phyloP scores from a whole-genome alignment of 169 alveolate species.

The Miamiensis avidus region DNA sequence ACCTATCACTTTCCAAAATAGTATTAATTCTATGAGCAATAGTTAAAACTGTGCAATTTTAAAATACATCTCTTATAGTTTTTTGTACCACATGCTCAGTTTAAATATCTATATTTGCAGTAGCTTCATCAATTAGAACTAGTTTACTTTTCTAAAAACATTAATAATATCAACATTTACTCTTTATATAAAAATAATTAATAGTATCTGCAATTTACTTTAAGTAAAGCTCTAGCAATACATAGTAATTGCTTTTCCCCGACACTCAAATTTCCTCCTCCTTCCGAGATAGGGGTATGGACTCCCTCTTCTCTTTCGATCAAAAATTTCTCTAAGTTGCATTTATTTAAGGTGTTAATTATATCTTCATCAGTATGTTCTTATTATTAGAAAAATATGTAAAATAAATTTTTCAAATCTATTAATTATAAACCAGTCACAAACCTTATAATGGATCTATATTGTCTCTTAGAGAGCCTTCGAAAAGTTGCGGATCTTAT shows the following conservation, averaged over 20 bases:
- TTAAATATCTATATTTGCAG: slow-evolving; percentile 74
- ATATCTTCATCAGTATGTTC: slow-evolving; percentile 59
- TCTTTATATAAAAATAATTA: background rate
- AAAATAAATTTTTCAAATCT: too few relatives aligned
- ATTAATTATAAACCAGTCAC: background rate
- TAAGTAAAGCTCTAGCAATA: slow-evolving; percentile 73
- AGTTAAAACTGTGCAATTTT: slow-evolving; percentile 80
- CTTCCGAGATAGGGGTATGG: slow-evolving; percentile 54
- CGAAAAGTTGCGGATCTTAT: slow-evolving; percentile 78
- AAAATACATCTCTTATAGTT: slow-evolving; percentile 65
- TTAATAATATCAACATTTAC: too few relatives aligned
- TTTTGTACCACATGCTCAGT: slow-evolving; percentile 59
- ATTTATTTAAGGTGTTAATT: slow-evolving; percentile 51
- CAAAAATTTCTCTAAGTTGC: slow-evolving; percentile 53
- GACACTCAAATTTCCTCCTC: slow-evolving; percentile 76
- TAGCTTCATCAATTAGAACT: slow-evolving; percentile 61
- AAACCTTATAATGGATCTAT: slow-evolving; percentile 66
- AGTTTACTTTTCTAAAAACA: slow-evolving; percentile 35
- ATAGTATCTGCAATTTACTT: slow-evolving; percentile 6
- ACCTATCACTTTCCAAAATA: slow-evolving; percentile 77
- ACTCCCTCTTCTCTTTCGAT: slow-evolving; percentile 46
- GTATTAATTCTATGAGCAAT: slow-evolving; percentile 91
- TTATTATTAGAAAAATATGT: too few relatives aligned
- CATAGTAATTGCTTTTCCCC: slow-evolving; percentile 84
- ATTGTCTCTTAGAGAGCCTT: slow-evolving; percentile 76